A percentile compares a stretch with the other conserved stretches of the same genome.
Conservation (phyloP, 1,284 basidiomycete genomes). For the Heterobasidion parviporum region DNA sequence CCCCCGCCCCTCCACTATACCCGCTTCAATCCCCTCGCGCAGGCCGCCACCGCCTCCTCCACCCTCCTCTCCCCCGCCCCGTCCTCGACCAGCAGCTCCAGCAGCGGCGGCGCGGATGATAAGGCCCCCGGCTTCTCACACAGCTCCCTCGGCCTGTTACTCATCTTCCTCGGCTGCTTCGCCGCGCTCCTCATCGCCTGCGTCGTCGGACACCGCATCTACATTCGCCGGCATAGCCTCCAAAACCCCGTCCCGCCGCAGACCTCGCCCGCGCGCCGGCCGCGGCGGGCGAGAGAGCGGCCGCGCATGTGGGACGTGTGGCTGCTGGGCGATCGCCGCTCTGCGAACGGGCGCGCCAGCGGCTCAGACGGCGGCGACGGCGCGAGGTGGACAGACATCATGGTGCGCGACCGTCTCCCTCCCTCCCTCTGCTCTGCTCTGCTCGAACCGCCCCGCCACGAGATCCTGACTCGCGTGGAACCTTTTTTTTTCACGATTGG, state of each 20-base stretch:
- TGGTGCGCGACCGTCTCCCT: not conserved
- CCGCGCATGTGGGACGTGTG: constrained; percentile 8
- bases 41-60: not conserved
- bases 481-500: no score
- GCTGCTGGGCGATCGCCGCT: not conserved
- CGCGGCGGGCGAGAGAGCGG: not conserved
- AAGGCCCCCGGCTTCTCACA: constrained; percentile 1
- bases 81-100: not conserved
- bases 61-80: not conserved
- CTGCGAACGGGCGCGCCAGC: not conserved
- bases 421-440: not conserved
- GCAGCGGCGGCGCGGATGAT: not conserved
- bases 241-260: not conserved
- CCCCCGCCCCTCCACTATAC: not conserved
- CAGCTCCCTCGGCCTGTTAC: constrained; percentile 6
- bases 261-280: not conserved
- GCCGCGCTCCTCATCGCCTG: constrained; percentile 2
- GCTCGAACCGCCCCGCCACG: no score
- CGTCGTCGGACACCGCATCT: not conserved
- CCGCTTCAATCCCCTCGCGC: no score
- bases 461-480: not conserved
- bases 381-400: constrained; percentile 7
- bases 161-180: constrained; percentile 5
- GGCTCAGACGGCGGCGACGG: not conserved
- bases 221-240: not conserved